These are phyloP conservation scores for Escovopsis sp. DNA, from an alignment of 2,329 filamentous ascomycete species.

Conservation along the genomic window DNA sequence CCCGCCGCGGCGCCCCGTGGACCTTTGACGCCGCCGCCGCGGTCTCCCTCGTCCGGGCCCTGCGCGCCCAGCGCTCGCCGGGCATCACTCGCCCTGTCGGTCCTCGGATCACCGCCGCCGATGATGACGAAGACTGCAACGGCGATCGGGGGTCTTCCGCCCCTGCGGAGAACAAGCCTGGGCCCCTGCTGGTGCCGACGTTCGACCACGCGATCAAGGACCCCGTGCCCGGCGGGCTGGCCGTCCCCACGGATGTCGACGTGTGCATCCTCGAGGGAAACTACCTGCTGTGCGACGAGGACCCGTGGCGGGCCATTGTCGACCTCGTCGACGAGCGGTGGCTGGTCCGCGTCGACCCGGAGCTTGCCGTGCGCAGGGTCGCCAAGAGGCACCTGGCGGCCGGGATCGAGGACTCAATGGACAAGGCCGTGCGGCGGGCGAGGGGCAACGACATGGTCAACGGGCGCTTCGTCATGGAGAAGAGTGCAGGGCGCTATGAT, in stretches of 20 bases:
- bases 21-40: slow-evolving; percentile 5
- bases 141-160: slow-evolving; percentile 2
- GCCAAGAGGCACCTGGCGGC: slow-evolving; percentile 23
- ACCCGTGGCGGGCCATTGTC: slow-evolving; percentile 19
- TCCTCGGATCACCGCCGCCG: no score
- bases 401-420: slow-evolving; percentile 37
- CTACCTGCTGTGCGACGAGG: slow-evolving; percentile 24
- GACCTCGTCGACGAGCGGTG: slow-evolving; percentile 24
- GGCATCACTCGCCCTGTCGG: no score
- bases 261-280: slow-evolving; percentile 61
- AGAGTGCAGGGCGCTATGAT: slow-evolving; percentile 13
- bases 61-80: slow-evolving; percentile 1
- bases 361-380: slow-evolving; percentile 21
- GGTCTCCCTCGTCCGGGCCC: slow-evolving; percentile 8
- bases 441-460: slow-evolving; percentile 75
- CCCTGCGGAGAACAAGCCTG: no score
- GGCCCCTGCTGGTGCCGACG: slow-evolving; percentile 39
- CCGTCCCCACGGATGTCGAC: slow-evolving; percentile 39
- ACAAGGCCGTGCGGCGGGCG: slow-evolving; percentile 52
- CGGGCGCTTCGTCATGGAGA: slow-evolving; percentile 53
- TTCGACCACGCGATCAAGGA: slow-evolving; percentile 68
- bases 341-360: slow-evolving; percentile 24
- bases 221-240: slow-evolving; percentile 49
- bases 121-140: background rate
- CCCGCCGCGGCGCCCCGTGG: slow-evolving; percentile 19